Evolutionary conservation across 805 yeast species (phyloP), one percentile per base, ranked within the genome.

Genomic region (Candida incommunis): DNA sequence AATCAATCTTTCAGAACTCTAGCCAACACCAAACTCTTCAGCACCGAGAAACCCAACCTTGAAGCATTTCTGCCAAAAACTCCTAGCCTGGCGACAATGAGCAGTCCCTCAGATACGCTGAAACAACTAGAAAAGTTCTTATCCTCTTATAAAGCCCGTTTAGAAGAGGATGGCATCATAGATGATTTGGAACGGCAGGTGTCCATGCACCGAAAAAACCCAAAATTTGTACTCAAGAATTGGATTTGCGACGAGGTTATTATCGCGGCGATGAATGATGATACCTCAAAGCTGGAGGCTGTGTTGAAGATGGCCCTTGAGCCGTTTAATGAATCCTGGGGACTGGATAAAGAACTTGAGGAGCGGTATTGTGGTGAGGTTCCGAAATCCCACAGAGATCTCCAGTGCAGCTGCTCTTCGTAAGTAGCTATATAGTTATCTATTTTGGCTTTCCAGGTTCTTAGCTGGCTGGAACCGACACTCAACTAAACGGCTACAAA

Each of bases 201-300:
- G 5, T 52, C 67, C 2, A 75, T 86, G 42, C 56, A 63, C 4
- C 44, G 52, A 2, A 66, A 63, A 42, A 92, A 90, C 55, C 98
- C 97, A 2, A 57, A 75, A 27, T 90, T 90, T 56, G 71, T 82
- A 3, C 92, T 95, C 20, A 71, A 90, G 48, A 82, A 78, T 50
- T 85, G 94, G 87, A 79, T 88, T 44, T 67, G 92, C 45, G 85
- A 86, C 45, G 88, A 87, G 49, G 95, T 86, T 0, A 79, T 84
- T 41, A 70, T 73, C 0, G 67, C 71, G 29, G 82, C 76, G 1
- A 65, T 70, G 23, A 62, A 64, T 37, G 66, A 67, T n/a, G 68
- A 72, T 27, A 78, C 77, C 56, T 55, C 69, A 11, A 64, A 68
- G 37, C 65, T 87, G 48, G 56, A 74, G 24, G 82, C 82, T 52